Base-by-base conservation (phyloP, 2,329 filamentous ascomycete species). In the Mycosphaerella arachidis region DNA sequence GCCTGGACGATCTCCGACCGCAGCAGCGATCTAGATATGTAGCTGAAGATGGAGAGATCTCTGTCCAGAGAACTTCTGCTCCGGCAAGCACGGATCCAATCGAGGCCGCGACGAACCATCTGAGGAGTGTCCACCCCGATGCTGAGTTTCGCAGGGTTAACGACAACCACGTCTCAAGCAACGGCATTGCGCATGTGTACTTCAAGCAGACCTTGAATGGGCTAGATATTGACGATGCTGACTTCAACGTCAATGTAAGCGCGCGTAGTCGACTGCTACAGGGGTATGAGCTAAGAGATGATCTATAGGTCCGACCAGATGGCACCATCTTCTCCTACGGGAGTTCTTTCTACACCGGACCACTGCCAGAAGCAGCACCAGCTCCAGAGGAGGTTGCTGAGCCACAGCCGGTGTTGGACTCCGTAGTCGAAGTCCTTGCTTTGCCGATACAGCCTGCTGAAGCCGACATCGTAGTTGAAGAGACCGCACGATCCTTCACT, bases 161-260 rank as follows among this genome's bases (percentile, higher is more conserved):
- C 0, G 82, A 85, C 66, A 76, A 80, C 65, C 86, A 85, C 53
- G 74, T 82, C 10, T 78, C 83, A n/a, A 71, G 66, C 50, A 84
- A 84, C 56, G 82, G 83, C 8, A 75, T 86, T 60, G 77, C 76
- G 0, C 84, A 86, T 66, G 81, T 85, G 63, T 78, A 84, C 70
- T 84, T 86, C 68, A 83, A 82, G 72, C 84, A 86, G 72, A 85
- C 82, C 0, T 73, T 76, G 6, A 81, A 85, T 56, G 83, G 80
- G 1, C 69, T 86, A 27, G 84, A 86, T 61, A 79, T 86, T 60
- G 84, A 85, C 65, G 86, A 86, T 65, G 82, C 80, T 0, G 81
- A 84, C 67, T 84, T 85, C 66, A 84, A 85, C 55, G 81, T 86
- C 52, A 86, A 86, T 63, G 81, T 85, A 65, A 74, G 81, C 75